Evolutionary conservation across 495 filamentous ascomycete species (phyloP).

Genomic region (Penicillium antarcticum): DNA sequence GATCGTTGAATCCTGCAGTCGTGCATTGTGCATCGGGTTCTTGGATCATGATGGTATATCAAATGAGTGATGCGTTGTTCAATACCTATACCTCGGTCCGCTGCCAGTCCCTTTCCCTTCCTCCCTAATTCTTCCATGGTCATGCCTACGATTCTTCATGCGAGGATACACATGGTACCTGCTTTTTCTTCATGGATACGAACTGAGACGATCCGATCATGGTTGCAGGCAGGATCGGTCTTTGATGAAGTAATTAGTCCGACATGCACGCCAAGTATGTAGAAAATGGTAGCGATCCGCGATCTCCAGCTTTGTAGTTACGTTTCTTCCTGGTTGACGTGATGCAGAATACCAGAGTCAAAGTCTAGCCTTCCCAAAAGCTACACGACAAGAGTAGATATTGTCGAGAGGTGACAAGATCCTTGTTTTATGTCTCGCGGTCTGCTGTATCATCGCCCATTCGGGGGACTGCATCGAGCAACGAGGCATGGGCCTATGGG

Average conservation of each 20-base stretch:
- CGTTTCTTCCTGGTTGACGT: background rate
- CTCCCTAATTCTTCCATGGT: background rate
- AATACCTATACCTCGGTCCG: too few relatives aligned
- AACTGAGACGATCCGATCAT: background rate
- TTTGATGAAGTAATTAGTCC: background rate
- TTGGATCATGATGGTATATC: slow-evolving; percentile 4
- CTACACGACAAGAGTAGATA: background rate
- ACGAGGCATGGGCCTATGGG: slow-evolving; percentile 17
- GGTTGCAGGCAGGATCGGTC: background rate
- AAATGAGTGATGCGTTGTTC: slow-evolving; percentile 3
- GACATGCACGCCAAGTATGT: background rate
- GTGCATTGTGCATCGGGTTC: background rate
- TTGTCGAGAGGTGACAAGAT: background rate
- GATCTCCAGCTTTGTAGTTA: background rate
- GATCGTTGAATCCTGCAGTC: background rate
- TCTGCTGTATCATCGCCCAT: background rate
- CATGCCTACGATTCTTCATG: too few relatives aligned
- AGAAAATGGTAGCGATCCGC: background rate
- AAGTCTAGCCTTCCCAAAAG: too few relatives aligned
- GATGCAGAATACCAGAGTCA: background rate
- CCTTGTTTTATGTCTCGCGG: background rate
- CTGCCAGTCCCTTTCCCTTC: background rate
- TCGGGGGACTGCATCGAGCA: slow-evolving; percentile 1
- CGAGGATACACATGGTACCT: too few relatives aligned
- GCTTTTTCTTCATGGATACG: too few relatives aligned